These are phyloP conservation scores for Fraxinus sp. DNA, from an alignment of 305 asterid species.

Conservation along the genomic window DNA sequence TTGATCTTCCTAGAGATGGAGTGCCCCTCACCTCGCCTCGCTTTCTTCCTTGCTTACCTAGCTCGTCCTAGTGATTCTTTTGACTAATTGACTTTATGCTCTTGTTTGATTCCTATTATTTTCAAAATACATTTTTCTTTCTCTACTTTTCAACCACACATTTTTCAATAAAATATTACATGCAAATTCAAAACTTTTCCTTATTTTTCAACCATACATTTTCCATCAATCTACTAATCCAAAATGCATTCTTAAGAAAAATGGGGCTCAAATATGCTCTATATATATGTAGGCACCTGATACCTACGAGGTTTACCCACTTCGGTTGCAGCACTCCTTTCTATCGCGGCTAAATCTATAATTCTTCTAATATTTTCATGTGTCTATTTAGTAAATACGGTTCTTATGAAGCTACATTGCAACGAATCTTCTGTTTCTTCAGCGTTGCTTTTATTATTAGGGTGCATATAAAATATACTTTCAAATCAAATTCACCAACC, in stretches of 20 bases:
- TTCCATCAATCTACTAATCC: neutral
- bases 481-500: constrained; percentile 10
- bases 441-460: neutral
- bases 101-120: neutral
- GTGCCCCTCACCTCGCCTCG: neutral
- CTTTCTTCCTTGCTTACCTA: neutral
- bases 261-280: neutral
- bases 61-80: neutral
- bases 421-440: neutral
- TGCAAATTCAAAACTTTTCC: neutral
- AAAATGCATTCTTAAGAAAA: neutral
- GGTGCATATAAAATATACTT: constrained; percentile 1
- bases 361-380: neutral
- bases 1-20: neutral
- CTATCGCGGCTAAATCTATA: neutral
- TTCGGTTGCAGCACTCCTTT: neutral
- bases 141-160: neutral
- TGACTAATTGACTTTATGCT: neutral
- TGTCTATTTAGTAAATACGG: neutral
- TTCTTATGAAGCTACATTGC: neutral
- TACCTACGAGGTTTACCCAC: neutral
- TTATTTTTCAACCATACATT: no score
- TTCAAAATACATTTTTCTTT: neutral
- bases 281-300: neutral
- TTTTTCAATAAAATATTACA: neutral